A percentile compares a stretch with the other conserved stretches of the same genome.
phyloP scores from a whole-genome alignment of 1,284 basidiomycete genomes.

The Neotropicomus parvogracilis region DNA sequence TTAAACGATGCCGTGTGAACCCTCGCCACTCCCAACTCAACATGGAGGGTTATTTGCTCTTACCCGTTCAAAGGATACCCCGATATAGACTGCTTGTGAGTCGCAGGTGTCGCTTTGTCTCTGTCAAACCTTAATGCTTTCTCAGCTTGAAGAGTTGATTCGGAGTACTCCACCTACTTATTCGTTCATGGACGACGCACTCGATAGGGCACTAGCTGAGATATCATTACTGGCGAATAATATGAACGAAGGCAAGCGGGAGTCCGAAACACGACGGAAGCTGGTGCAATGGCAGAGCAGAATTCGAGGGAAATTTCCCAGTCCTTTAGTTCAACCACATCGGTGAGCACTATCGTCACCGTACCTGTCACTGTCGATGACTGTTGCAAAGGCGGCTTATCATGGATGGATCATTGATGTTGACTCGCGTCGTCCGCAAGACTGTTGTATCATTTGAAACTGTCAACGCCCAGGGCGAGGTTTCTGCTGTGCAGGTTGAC shows the following conservation, averaged over 20 bases:
- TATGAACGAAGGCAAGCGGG: constrained; percentile 97
- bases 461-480: constrained; percentile 70
- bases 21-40: constrained; percentile 96
- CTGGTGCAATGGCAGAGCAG: constrained; percentile 91
- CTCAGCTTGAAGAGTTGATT: constrained; percentile 78
- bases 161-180: constrained; percentile 77
- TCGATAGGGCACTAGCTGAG: constrained; percentile 81
- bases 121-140: constrained; percentile 11
- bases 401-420: constrained; percentile 79
- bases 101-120: constrained; percentile 8
- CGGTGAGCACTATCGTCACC: constrained; percentile 47
- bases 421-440: constrained; percentile 90
- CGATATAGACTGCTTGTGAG: constrained; percentile 88
- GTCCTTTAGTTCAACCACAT: constrained; percentile 96
- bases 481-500: constrained; percentile 82
- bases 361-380: constrained; percentile 9
- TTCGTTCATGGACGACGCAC: constrained; percentile 73
- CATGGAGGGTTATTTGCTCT: constrained; percentile 89
- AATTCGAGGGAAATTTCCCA: constrained; percentile 89
- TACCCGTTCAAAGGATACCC: constrained; percentile 95
- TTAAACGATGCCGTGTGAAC: constrained; percentile 81
- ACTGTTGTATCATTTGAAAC: constrained; percentile 81
- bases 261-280: constrained; percentile 84
- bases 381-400: constrained; percentile 64
- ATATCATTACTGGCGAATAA: constrained; percentile 85